Evolutionary conservation across 179 eudicot genomes (phyloP).

Genomic region (Heliamphora pulchella): DNA sequence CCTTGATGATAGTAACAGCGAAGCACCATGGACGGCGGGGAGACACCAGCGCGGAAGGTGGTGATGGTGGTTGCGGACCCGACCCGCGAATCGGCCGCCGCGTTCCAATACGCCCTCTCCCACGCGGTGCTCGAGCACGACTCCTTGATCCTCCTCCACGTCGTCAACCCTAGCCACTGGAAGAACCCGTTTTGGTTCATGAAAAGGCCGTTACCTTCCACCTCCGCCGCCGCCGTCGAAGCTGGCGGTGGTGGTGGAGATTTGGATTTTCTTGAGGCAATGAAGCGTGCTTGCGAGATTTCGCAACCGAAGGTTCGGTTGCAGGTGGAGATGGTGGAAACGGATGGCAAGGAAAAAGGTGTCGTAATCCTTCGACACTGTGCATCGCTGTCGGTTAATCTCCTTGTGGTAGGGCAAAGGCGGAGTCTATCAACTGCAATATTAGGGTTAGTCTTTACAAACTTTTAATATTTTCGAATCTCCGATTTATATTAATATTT

Average conservation of each 20-base stretch:
- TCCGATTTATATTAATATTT: too few relatives aligned
- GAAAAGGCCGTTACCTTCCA: constrained; percentile 16
- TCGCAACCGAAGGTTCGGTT: constrained; percentile 39
- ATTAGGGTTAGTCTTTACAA: constrained; percentile 37
- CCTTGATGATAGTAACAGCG: constrained; percentile 7
- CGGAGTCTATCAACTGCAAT: constrained; percentile 34
- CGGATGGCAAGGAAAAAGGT: constrained; percentile 52
- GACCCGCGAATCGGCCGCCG: constrained; percentile 45
- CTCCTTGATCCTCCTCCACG: constrained; percentile 45
- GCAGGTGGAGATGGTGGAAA: constrained; percentile 35
- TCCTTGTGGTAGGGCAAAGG: constrained; percentile 57
- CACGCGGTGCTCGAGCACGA: constrained; percentile 45
- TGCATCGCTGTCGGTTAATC: constrained; percentile 29
- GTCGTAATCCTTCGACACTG: constrained; percentile 31
- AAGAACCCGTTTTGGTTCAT: constrained; percentile 32
- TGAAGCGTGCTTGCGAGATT: constrained; percentile 38
- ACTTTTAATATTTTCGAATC: too few relatives aligned
- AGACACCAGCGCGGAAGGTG: constrained; percentile 26
- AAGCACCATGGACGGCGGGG: constrained; percentile 19
- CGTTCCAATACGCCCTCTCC: constrained; percentile 56
- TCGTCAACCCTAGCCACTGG: constrained; percentile 26
- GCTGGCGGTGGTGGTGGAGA: constrained; percentile 21
- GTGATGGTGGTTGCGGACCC: constrained; percentile 69
- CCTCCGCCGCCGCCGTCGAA: neutral
- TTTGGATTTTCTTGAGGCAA: constrained; percentile 39